Percentiles rank a stretch among this genome's conserved stretches.
phyloP scores from a whole-genome alignment of 257 asterid species.

The Coffea canephora region DNA sequence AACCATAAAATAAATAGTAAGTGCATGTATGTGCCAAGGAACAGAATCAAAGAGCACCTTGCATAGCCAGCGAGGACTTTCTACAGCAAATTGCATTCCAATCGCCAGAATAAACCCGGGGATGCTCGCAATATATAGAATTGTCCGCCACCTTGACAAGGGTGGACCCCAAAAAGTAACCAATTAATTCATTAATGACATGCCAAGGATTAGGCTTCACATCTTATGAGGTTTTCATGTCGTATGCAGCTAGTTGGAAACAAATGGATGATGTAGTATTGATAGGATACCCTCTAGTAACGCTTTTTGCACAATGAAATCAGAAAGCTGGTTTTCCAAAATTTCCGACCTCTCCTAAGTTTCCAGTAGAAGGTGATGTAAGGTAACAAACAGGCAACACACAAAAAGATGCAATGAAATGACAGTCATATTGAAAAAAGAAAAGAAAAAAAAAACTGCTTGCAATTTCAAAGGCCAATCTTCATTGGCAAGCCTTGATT shows the following conservation, averaged over 20 bases:
- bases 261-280: not conserved
- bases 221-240: not conserved
- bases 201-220: not conserved
- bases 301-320: not conserved
- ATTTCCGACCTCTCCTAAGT: not conserved
- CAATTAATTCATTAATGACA: slow-evolving; percentile 3
- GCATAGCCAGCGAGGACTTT: slow-evolving; percentile 95
- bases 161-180: not conserved
- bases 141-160: slow-evolving; percentile 73
- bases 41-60: slow-evolving; percentile 46
- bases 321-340: not conserved
- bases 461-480: no score
- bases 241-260: not conserved
- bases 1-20: slow-evolving; percentile 10
- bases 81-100: slow-evolving; percentile 87
- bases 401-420: not conserved
- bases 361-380: not conserved
- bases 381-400: not conserved
- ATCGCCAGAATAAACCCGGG: slow-evolving; percentile 70
- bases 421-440: no score
- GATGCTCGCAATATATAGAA: slow-evolving; percentile 60
- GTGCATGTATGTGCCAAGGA: slow-evolving; percentile 1
- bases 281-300: not conserved
- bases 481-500: no score
- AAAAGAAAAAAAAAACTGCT: not conserved